Evolutionary conservation across 768 basidiomycete species (phyloP).

Genomic region (Dacryopinax spathularia): DNA sequence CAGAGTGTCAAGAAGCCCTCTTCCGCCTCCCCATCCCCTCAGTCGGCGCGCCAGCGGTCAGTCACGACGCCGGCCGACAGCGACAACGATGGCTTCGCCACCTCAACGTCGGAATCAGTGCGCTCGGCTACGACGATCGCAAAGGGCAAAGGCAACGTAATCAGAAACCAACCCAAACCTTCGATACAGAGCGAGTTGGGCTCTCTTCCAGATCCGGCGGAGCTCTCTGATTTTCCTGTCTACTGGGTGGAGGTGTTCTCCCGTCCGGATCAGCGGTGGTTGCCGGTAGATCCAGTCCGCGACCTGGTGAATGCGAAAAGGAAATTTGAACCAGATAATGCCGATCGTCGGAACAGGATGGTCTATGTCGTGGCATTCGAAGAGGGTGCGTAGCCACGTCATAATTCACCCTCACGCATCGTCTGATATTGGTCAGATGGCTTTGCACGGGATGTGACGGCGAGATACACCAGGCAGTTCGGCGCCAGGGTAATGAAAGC

Average conservation of each 20-base stretch:
- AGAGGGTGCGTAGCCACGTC: constrained; percentile 34
- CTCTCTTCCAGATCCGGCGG: constrained; percentile 7
- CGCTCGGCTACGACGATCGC: too few species aligned
- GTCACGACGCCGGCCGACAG: too few species aligned
- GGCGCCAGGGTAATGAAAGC: constrained; percentile 44
- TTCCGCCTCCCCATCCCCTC: too few species aligned
- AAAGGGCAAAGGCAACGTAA: neutral
- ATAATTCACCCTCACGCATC: neutral
- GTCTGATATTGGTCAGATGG: constrained; percentile 39
- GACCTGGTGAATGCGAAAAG: constrained; percentile 66
- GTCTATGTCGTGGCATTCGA: constrained; percentile 87
- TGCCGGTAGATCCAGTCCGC: constrained; percentile 82
- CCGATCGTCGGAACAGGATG: constrained; percentile 62
- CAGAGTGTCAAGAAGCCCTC: constrained; percentile 31
- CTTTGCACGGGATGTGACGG: constrained; percentile 79
- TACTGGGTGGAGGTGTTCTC: constrained; percentile 98
- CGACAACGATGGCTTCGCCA: too few species aligned
- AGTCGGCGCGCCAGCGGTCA: too few species aligned
- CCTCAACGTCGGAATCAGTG: too few species aligned
- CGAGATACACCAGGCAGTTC: constrained; percentile 72
- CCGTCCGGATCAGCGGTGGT: constrained; percentile 77
- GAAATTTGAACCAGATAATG: constrained; percentile 56
- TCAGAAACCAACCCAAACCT: constrained; percentile 3
- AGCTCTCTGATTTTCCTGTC: constrained; percentile 50
- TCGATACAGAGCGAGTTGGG: neutral